Base-by-base conservation (phyloP, 2,329 filamentous ascomycete species). In the Massarina eburnea region DNA sequence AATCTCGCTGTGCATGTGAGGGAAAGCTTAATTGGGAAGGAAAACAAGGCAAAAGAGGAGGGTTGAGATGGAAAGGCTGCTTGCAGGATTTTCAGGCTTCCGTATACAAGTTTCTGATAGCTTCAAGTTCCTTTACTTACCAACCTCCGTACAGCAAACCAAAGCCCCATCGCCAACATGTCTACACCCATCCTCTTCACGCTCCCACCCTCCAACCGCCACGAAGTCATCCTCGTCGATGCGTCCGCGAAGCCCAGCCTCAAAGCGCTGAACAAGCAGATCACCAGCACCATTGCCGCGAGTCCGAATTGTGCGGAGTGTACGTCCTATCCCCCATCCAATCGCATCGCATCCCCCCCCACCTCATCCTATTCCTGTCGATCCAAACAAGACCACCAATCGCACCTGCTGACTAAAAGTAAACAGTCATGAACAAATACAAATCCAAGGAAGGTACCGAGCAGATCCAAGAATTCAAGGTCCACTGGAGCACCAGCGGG, bases 171-270 rank as follows among this genome's bases (percentile, higher is more conserved):
- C n/a, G n/a, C n/a, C n/a, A 45, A 22, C 21, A 62, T 61, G 57
- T 56, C 59, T 20, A 48, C 66, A 35, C 65, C 66, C 22, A 27
- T 69, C 51, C 52, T 69, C 51, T 67, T 69, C 57, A 68, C 64
- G 14, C 42, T 68, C 17, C 61, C 65, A 2, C 65, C 65, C 17
- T 58, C 55, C 9, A 61, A 54, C 53, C 55, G 65, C 19, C 66
- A 69, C 47, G 66, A 69, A 44, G 48, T 68, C 42, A 56, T 69
- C 41, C 48, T 62, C 8, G 48, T 68, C 27, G 56, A 62, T 47
- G 43, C 55, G 0, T 43, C 52, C 21, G 33, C 46, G 2, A 61
- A 61, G 18, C 43, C 53, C 8, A 52, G 52, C 1, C 48, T 69
- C 18, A 69, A 69, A 39, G 40, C 57, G 7, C 57, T 69, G 1